phyloP scores from a whole-genome alignment of 73 alveolate species.

The Paramecium primaurelia region DNA sequence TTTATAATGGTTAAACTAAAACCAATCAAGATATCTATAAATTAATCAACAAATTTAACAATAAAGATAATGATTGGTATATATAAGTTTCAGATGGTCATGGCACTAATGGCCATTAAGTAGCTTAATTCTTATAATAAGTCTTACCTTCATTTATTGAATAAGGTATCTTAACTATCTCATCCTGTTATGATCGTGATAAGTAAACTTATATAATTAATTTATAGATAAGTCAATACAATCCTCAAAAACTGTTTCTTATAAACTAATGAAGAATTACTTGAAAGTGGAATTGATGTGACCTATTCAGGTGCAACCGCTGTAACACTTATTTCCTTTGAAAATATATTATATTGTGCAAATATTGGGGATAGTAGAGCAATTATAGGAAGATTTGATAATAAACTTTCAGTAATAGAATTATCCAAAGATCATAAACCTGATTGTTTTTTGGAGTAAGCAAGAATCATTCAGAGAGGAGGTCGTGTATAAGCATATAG shows the following conservation, averaged over 20 bases:
- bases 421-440: slow-evolving; percentile 91
- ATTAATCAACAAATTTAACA: neutral
- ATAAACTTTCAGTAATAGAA: slow-evolving; percentile 26
- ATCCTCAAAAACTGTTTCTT: slow-evolving; percentile 24
- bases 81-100: slow-evolving; percentile 58
- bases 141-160: slow-evolving; percentile 29
- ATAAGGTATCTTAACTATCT: neutral
- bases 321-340: slow-evolving; percentile 52
- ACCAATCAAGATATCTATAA: slow-evolving; percentile 52
- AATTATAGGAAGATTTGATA: slow-evolving; percentile 42
- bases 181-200: slow-evolving; percentile 38
- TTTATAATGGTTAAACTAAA: slow-evolving; percentile 37
- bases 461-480: slow-evolving; percentile 78
- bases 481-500: slow-evolving; percentile 91
- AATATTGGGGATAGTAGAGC: slow-evolving; percentile 75
- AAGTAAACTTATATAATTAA: neutral
- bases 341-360: slow-evolving; percentile 57
- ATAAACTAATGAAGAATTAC: slow-evolving; percentile 50
- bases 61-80: slow-evolving; percentile 46
- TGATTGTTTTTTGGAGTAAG: slow-evolving; percentile 82
- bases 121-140: slow-evolving; percentile 42
- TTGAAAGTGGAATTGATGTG: slow-evolving; percentile 59
- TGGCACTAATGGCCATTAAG: slow-evolving; percentile 62
- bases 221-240: neutral
- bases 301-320: slow-evolving; percentile 69